Conservation (phyloP, 2,329 filamentous ascomycete genomes). For the Diaporthe amygdali region DNA sequence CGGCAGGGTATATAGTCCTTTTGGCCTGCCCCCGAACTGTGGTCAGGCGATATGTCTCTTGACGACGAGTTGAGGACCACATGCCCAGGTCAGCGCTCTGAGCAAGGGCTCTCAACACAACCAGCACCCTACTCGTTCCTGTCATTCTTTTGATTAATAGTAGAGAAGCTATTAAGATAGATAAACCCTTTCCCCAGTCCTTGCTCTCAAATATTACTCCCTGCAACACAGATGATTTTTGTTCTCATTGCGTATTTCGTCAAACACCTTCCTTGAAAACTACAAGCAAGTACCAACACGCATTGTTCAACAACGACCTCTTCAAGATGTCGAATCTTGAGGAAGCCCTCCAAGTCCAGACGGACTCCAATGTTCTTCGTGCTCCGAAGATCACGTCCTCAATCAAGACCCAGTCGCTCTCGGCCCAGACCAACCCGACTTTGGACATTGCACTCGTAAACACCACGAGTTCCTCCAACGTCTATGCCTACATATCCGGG, state of each 20-base stretch:
- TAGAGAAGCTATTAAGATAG: neutral
- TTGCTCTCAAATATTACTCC: neutral
- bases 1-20: slow-evolving; percentile 8
- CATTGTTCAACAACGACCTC: neutral
- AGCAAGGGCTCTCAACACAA: neutral
- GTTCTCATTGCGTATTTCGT: neutral
- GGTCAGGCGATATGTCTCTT: slow-evolving; percentile 24
- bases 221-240: neutral
- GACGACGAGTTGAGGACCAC: slow-evolving; percentile 15
- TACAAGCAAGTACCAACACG: neutral
- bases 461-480: slow-evolving; percentile 62
- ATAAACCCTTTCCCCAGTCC: neutral
- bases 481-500: slow-evolving; percentile 76
- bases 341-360: slow-evolving; percentile 32
- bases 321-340: slow-evolving; percentile 34
- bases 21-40: neutral
- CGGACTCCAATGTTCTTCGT: slow-evolving; percentile 30
- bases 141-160: slow-evolving; percentile 17
- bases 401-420: neutral
- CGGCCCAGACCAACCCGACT: slow-evolving; percentile 36
- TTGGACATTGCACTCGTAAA: slow-evolving; percentile 70
- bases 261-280: neutral
- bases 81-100: slow-evolving; percentile 24
- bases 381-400: slow-evolving; percentile 25
- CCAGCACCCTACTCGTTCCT: neutral